phyloP scores from a whole-genome alignment of 257 asterid genomes.

The Leptodermis oblonga region DNA sequence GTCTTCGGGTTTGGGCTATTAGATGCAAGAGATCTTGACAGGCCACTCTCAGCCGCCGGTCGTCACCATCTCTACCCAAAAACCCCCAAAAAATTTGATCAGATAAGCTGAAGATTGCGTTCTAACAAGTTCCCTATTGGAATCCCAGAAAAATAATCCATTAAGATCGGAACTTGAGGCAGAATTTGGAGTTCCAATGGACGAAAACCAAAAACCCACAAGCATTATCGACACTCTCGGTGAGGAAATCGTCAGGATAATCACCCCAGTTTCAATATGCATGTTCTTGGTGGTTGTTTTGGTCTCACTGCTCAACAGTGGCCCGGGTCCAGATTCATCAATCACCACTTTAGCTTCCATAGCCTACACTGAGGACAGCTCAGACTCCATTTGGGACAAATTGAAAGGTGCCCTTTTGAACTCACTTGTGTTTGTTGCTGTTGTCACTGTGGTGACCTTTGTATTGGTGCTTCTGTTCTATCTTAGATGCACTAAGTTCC shows the following conservation, averaged over 20 bases:
- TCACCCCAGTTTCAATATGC: constrained; percentile 91
- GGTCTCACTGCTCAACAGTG: constrained; percentile 61
- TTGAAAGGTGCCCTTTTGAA: constrained; percentile 92
- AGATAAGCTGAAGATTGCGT: not conserved
- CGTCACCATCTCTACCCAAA: not conserved
- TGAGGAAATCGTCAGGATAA: constrained; percentile 84
- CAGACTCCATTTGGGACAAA: constrained; percentile 90
- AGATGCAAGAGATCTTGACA: not conserved
- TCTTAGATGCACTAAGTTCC: constrained; percentile 80
- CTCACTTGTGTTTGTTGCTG: constrained; percentile 71
- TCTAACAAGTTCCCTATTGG: not conserved
- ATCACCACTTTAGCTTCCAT: constrained; percentile 64
- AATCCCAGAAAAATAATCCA: not conserved
- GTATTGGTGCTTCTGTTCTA: constrained; percentile 80
- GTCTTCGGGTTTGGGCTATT: not conserved
- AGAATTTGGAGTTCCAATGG: constrained; percentile 43
- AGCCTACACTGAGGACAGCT: constrained; percentile 66
- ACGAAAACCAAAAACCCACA: constrained; percentile 46
- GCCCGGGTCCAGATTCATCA: constrained; percentile 35
- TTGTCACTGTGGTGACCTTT: constrained; percentile 82
- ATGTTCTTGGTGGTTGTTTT: constrained; percentile 79
- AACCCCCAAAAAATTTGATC: too few relatives aligned
- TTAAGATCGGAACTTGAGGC: not conserved
- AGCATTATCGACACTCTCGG: constrained; percentile 70
- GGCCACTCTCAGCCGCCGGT: not conserved